phyloP scores from a whole-genome alignment of 1,139 yeast species.

The Sugiyamaella neomexicana region DNA sequence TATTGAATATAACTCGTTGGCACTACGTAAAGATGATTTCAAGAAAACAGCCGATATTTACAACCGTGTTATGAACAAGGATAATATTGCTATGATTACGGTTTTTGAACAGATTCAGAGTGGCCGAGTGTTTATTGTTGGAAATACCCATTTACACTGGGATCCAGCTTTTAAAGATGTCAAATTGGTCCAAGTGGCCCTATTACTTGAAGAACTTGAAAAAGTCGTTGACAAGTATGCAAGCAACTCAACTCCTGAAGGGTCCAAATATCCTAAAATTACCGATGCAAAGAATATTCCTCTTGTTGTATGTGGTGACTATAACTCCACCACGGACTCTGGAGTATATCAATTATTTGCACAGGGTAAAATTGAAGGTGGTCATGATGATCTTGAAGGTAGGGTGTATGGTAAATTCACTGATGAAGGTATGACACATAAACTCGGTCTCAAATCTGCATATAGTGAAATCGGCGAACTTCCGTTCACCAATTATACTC shows the following conservation, averaged over 20 bases:
- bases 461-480: constrained; percentile 83
- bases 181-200: constrained; percentile 92
- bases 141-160: constrained; percentile 97
- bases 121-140: constrained; percentile 71
- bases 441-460: constrained; percentile 79
- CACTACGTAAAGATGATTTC: constrained; percentile 84
- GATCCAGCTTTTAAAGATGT: constrained; percentile 97
- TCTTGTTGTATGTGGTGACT: constrained; percentile 88
- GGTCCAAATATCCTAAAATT: constrained; percentile 36
- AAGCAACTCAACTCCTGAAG: constrained; percentile 41
- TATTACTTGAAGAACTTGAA: constrained; percentile 84
- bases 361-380: constrained; percentile 63
- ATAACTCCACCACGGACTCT: constrained; percentile 80
- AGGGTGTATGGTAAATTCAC: constrained; percentile 91
- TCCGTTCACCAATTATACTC: constrained; percentile 92
- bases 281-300: constrained; percentile 68
- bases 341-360: constrained; percentile 92
- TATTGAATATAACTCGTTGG: constrained; percentile 84
- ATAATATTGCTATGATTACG: constrained; percentile 83
- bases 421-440: constrained; percentile 82
- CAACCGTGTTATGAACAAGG: constrained; percentile 95
- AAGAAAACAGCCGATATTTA: constrained; percentile 93
- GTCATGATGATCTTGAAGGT: constrained; percentile 79
- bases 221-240: constrained; percentile 55
- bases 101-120: constrained; percentile 70